These are phyloP conservation scores for Chaetoceros muelleri DNA, from an alignment of 108 stramenopile species.

Conservation along the genomic window DNA sequence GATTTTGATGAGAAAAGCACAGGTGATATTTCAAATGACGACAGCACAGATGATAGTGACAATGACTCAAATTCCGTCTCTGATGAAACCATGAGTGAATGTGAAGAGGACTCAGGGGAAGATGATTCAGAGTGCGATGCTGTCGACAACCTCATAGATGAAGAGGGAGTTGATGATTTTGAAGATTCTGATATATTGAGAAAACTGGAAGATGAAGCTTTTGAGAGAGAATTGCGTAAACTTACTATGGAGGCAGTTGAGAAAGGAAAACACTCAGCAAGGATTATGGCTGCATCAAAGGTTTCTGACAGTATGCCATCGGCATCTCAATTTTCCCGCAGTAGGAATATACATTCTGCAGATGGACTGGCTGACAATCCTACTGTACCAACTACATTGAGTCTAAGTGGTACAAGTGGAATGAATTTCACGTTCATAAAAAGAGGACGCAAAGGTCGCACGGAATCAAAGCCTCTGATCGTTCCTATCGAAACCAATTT, in stretches of 20 bases:
- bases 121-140: constrained; percentile 3
- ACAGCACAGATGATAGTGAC: constrained; percentile 32
- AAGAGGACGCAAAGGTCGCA: constrained; percentile 85
- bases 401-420: constrained; percentile 54
- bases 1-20: constrained; percentile 31
- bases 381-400: constrained; percentile 9
- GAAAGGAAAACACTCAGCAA: constrained; percentile 55
- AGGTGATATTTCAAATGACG: constrained; percentile 23
- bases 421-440: constrained; percentile 83
- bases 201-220: constrained; percentile 80
- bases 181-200: constrained; percentile 28
- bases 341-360: not conserved
- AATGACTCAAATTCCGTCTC: constrained; percentile 31
- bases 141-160: constrained; percentile 6
- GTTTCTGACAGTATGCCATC: constrained; percentile 64
- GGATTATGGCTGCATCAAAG: constrained; percentile 44
- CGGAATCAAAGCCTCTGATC: constrained; percentile 74
- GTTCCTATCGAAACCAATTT: constrained; percentile 78
- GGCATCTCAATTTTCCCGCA: constrained; percentile 43
- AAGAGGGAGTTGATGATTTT: constrained; percentile 32
- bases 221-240: constrained; percentile 73
- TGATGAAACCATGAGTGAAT: constrained; percentile 29
- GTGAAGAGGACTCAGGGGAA: constrained; percentile 19
- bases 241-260: constrained; percentile 83
- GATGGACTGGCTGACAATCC: not conserved